Conservation (phyloP, 768 basidiomycete genomes). For the Boletus rubroflammeus region DNA sequence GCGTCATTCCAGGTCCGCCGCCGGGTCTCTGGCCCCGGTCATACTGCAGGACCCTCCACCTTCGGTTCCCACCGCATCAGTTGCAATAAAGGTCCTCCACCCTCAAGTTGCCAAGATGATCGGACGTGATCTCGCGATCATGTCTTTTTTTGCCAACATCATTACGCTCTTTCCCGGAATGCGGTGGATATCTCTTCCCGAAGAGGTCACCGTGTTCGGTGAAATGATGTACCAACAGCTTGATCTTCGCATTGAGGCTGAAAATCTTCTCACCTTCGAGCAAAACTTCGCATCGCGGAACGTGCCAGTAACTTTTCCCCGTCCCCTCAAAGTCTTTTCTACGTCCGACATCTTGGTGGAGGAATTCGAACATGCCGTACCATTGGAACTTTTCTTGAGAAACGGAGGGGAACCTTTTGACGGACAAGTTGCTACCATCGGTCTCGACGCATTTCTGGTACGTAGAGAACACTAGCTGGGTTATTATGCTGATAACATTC, state of each 20-base stretch:
- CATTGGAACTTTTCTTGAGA: slow-evolving; percentile 79
- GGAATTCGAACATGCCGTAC: slow-evolving; percentile 89
- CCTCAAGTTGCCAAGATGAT: slow-evolving; percentile 82
- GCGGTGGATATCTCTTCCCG: slow-evolving; percentile 93
- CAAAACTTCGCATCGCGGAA: slow-evolving; percentile 77
- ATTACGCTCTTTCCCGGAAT: slow-evolving; percentile 85
- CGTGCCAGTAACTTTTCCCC: slow-evolving; percentile 84
- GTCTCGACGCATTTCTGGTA: slow-evolving; percentile 93
- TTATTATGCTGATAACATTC: slow-evolving; percentile 1
- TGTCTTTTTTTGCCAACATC: slow-evolving; percentile 83
- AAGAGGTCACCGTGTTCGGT: slow-evolving; percentile 94
- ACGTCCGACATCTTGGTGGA: slow-evolving; percentile 82
- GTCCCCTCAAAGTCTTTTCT: slow-evolving; percentile 81
- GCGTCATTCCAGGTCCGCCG: slow-evolving; percentile 45
- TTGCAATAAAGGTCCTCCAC: slow-evolving; percentile 96
- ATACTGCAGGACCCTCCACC: slow-evolving; percentile 54
- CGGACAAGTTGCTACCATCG: slow-evolving; percentile 83
- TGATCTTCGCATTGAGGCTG: slow-evolving; percentile 85
- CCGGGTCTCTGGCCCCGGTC: slow-evolving; percentile 51
- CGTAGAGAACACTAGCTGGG: slow-evolving; percentile 25
- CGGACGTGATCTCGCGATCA: slow-evolving; percentile 86
- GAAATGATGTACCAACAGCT: slow-evolving; percentile 95
- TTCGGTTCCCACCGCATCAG: slow-evolving; percentile 76
- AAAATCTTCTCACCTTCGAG: slow-evolving; percentile 84
- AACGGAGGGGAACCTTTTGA: slow-evolving; percentile 94